Percentiles rank a stretch among this genome's conserved stretches.
Evolutionary conservation across 129 eudicot species (phyloP).

Genomic region (Helianthus annuus): HanXRQr2.0-SUNRISE NC_035448.2:193035833-193036332

Average conservation of each 20-base stretch:
- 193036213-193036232: slow-evolving; percentile 22
- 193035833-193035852: slow-evolving; percentile 67
- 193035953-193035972: slow-evolving; percentile 90
- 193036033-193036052: slow-evolving; percentile 73
- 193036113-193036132: slow-evolving; percentile 60
- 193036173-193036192: background rate
- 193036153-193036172: slow-evolving; percentile 14
- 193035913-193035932: slow-evolving; percentile 65
- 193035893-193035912: slow-evolving; percentile 97
- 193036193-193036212: slow-evolving; percentile 22
- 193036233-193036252: background rate
- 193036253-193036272: background rate
- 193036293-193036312: background rate
- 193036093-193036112: slow-evolving; percentile 86
- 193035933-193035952: slow-evolving; percentile 72
- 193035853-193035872: slow-evolving; percentile 69
- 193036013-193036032: slow-evolving; percentile 72
- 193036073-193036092: slow-evolving; percentile 82
- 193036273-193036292: background rate
- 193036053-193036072: slow-evolving; percentile 64
- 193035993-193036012: slow-evolving; percentile 57
- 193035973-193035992: slow-evolving; percentile 86
- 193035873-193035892: slow-evolving; percentile 87
- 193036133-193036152: background rate
- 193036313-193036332: slow-evolving; percentile 21